phyloP scores from a whole-genome alignment of 2,329 filamentous ascomycete species.

The Periconia digitata region DNA sequence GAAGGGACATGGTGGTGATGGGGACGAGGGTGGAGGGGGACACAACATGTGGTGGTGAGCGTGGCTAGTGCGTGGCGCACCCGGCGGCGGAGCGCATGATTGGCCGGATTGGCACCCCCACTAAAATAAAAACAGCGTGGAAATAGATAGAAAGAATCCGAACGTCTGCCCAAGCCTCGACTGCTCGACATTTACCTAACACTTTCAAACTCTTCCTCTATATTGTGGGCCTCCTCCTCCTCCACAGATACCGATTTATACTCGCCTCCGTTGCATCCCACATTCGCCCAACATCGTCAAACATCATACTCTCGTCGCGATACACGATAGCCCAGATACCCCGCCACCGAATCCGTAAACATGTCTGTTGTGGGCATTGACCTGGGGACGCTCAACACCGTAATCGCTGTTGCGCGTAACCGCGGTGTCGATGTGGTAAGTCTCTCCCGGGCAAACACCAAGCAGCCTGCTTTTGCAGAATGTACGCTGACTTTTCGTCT shows the following conservation, averaged over 20 bases:
- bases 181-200: slow-evolving; percentile 8
- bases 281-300: neutral
- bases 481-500: slow-evolving; percentile 34
- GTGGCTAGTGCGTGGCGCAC: neutral
- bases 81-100: too few relatives aligned
- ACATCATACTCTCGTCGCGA: slow-evolving; percentile 4
- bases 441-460: slow-evolving; percentile 38
- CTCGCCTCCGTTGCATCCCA: slow-evolving; percentile 1
- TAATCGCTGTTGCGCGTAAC: slow-evolving; percentile 96
- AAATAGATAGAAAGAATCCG: too few relatives aligned
- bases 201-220: slow-evolving; percentile 6
- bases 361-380: slow-evolving; percentile 79
- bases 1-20: too few relatives aligned
- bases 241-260: too few relatives aligned
- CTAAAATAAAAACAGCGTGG: too few relatives aligned
- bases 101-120: too few relatives aligned
- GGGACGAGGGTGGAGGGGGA: too few relatives aligned
- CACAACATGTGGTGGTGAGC: neutral
- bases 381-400: slow-evolving; percentile 95
- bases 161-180: slow-evolving; percentile 12
- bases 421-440: slow-evolving; percentile 98
- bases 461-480: slow-evolving; percentile 4
- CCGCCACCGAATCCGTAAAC: slow-evolving; percentile 38
- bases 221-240: slow-evolving; percentile 5
- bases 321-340: slow-evolving; percentile 21